Conservation (phyloP, 305 asterid species). For the Solanum hybrid region DNA sequence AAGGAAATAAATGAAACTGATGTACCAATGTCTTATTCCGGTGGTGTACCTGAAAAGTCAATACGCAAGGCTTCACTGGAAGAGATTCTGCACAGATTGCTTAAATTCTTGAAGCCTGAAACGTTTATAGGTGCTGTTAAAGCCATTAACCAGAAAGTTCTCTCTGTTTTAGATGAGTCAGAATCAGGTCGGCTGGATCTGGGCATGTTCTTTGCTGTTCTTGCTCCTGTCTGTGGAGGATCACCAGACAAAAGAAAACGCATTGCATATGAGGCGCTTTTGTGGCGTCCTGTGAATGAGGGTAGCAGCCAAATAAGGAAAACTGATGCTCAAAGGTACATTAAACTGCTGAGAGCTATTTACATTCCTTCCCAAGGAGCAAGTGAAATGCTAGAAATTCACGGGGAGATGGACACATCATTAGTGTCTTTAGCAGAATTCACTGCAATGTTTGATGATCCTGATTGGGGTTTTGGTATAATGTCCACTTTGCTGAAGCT, state of each 20-base stretch:
- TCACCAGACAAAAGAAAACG: conserved; percentile 71
- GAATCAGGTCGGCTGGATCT: conserved; percentile 86
- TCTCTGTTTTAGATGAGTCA: conserved; percentile 65
- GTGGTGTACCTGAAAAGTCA: conserved; percentile 77
- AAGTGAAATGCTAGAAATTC: conserved; percentile 78
- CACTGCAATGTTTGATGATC: conserved; percentile 74
- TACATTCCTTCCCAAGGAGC: conserved; percentile 73
- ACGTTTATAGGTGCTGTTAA: conserved; percentile 88
- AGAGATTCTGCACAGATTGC: conserved; percentile 61
- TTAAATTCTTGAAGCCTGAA: conserved; percentile 80
- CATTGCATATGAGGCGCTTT: conserved; percentile 69
- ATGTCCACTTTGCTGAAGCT: conserved; percentile 65
- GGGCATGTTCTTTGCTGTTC: conserved; percentile 79
- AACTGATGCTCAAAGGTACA: conserved; percentile 59
- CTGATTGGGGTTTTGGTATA: conserved; percentile 84
- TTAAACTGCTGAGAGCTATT: conserved; percentile 67
- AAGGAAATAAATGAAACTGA: conserved; percentile 78
- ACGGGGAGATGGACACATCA: conserved; percentile 56
- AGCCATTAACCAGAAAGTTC: conserved; percentile 87
- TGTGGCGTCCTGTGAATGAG: conserved; percentile 87
- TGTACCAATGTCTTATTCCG: conserved; percentile 76
- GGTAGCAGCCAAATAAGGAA: conserved; percentile 57
- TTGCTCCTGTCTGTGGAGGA: conserved; percentile 82
- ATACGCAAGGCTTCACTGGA: conserved; percentile 88
- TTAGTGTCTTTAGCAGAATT: conserved; percentile 54